These are phyloP conservation scores for Darksidea phi DNA, from an alignment of 495 filamentous ascomycete species.

Conservation along the genomic window DNA sequence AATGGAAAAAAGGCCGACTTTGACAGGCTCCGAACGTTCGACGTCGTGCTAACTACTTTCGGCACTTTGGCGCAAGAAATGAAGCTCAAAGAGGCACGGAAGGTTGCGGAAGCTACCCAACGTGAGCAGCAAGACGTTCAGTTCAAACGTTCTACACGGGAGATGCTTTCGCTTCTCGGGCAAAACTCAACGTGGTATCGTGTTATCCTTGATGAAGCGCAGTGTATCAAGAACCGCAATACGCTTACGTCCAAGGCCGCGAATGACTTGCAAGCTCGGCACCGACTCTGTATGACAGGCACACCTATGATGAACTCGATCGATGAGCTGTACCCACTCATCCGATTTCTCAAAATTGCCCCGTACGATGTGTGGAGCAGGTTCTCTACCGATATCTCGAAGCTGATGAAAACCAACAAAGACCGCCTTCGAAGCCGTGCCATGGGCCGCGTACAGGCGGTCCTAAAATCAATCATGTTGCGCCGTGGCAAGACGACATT, in stretches of 20 bases:
- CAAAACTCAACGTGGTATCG: constrained; percentile 66
- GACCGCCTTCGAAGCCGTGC: constrained; percentile 1
- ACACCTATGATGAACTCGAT: constrained; percentile 94
- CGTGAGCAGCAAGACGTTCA: constrained; percentile 8
- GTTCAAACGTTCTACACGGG: constrained; percentile 35
- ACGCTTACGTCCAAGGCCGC: constrained; percentile 66
- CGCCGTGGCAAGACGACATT: constrained; percentile 79
- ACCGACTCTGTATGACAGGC: constrained; percentile 84
- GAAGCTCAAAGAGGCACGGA: constrained; percentile 54
- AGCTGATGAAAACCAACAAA: constrained; percentile 48
- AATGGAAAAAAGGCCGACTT: constrained; percentile 59
- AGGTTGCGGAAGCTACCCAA: constrained; percentile 41
- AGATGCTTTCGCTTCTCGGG: constrained; percentile 61
- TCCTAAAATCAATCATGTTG: constrained; percentile 82
- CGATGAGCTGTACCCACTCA: constrained; percentile 75
- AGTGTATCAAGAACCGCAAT: constrained; percentile 84
- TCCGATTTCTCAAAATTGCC: constrained; percentile 75
- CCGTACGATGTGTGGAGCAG: constrained; percentile 69
- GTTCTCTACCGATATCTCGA: constrained; percentile 51
- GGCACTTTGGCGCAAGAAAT: constrained; percentile 73
- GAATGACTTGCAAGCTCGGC: constrained; percentile 58
- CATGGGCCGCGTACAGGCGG: constrained; percentile 71
- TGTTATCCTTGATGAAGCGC: constrained; percentile 89
- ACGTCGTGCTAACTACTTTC: constrained; percentile 89
- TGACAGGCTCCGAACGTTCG: constrained; percentile 62